Base-by-base conservation (phyloP, 2,329 filamentous ascomycete genomes). In the Penicillium brasilianum region DNA sequence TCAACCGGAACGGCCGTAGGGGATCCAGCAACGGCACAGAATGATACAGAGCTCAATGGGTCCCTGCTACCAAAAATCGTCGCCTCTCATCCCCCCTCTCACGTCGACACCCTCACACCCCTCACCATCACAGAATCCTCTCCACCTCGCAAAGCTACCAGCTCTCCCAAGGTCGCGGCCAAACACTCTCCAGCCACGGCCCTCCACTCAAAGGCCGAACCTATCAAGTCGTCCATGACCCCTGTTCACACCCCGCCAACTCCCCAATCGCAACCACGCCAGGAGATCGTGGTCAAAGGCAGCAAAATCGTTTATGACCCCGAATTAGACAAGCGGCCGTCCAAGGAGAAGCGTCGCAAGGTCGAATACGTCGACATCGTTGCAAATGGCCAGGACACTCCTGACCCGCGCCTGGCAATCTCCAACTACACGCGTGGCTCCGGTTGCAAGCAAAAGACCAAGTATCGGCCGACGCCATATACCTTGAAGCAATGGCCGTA, bases 401-500 rank as follows among this genome's bases (percentile, higher is more conserved):
- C 87, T 68, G 95, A 99, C 78, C 95, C 95, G 66, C 91, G 95
- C 71, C 83, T 96, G 62, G 87, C 81, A 44, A 86, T 89, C 72
- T 77, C 81, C 62, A 86, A 87, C 69, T 90, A 90, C 72, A 84
- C 81, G 63, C 82, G 85, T 63, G 83, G 82, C 56, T 86, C 71
- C 82, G 89, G 80, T 79, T 81, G 89, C 70, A 90, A 88, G 67
- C 77, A 89, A 87, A 80, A 86, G 85, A 60, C 86, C 83, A 73
- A 94, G 89, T 81, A 89, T 87, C 66, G 91, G 87, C 70, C 81
- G 88, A 73, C 90, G 86, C 72, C 86, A 85, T 96, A 97, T 78
- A 88, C 90, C 62, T 80, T 97, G 55, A 91, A 88, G 74, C 89
- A 90, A 22, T 97, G 96, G 77, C 79, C 86, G 28, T 95, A 92